Evolutionary conservation across 2,329 filamentous ascomycete species (phyloP).

Genomic region (Trichoderma guizhouense): DNA sequence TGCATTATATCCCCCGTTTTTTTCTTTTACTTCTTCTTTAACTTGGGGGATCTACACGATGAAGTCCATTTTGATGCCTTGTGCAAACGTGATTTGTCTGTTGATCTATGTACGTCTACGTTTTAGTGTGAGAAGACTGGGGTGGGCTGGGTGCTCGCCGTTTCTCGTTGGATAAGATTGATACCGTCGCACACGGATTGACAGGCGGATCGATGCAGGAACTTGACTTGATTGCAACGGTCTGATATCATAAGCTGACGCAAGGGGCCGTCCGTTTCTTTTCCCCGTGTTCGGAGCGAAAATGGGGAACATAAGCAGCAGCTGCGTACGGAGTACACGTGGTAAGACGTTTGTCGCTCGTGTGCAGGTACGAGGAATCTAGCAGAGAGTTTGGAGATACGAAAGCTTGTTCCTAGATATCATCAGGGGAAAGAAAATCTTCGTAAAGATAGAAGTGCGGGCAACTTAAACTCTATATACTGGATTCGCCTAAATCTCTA

Average conservation of each 20-base stretch:
- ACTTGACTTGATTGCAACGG: neutral
- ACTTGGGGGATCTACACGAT: neutral
- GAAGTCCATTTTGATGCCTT: neutral
- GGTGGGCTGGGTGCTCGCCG: neutral
- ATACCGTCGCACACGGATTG: neutral
- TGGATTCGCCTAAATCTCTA: neutral
- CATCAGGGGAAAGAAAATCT: neutral
- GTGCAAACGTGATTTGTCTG: neutral
- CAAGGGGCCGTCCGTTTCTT: neutral
- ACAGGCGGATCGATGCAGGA: neutral
- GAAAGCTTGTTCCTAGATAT: neutral
- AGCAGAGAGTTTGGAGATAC: neutral
- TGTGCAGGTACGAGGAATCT: neutral
- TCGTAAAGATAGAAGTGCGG: neutral
- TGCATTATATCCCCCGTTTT: constrained; percentile 13
- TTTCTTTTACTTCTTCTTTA: neutral
- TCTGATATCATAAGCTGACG: neutral
- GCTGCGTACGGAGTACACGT: too few species aligned
- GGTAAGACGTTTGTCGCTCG: neutral
- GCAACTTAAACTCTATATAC: neutral
- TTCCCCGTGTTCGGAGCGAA: neutral
- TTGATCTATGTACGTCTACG: neutral
- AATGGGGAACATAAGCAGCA: neutral
- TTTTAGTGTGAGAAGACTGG: neutral
- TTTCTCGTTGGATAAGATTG: neutral